Evolutionary conservation across 352 stramenopile species (phyloP), one percentile per base, ranked within the genome.

Genomic region (Phytopythium montanum): DNA sequence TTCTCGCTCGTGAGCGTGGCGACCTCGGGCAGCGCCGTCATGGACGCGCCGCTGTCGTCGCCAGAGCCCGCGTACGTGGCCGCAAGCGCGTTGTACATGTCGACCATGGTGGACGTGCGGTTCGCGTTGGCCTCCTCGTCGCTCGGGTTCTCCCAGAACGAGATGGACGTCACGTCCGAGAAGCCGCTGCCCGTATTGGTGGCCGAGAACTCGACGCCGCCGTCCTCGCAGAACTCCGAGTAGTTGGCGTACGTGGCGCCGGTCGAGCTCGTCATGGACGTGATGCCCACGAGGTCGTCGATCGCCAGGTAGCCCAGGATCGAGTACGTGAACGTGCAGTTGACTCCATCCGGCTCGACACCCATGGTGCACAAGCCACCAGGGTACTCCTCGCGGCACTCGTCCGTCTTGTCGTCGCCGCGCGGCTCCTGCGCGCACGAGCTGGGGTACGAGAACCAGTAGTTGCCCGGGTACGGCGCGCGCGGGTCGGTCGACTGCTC

Each of bases 371-470:
- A 88, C 12, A 88, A 49, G 0, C 76, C 76, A 13, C 75, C 73
- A 0, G 68, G 59, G 44, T 76, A 72, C 49, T 75, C 55, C 0
- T 62, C 59, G 25, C 73, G 65, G 54, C 75, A 87, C 52, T 61
- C 48, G 2, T 75, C 68, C 16, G 65, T 76, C 76, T 91, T 91
- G 10, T 57, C 51, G 1, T 76, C 61, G 8, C 55, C 61, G 38
- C 77, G 80, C 18, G 60, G 53, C 62, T 85, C 72, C 28, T 70
- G 64, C 33, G 65, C 66, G 50, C 81, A 89, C 18, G 64, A 73
- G 60, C 81, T 83, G 26, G 79, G 81, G 72, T 72, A 88, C 46
- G 81, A 89, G 72, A 78, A 89, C 81, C 81, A 91, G 66, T 79
- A 85, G 64, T 77, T 87, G 63, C 65, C 64, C n/a, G 73, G 69